These are phyloP conservation scores for Marchantia polymorpha DNA, from an alignment of 225 moss, liverwort and hornwort genomes.

Conservation along the genomic window DNA sequence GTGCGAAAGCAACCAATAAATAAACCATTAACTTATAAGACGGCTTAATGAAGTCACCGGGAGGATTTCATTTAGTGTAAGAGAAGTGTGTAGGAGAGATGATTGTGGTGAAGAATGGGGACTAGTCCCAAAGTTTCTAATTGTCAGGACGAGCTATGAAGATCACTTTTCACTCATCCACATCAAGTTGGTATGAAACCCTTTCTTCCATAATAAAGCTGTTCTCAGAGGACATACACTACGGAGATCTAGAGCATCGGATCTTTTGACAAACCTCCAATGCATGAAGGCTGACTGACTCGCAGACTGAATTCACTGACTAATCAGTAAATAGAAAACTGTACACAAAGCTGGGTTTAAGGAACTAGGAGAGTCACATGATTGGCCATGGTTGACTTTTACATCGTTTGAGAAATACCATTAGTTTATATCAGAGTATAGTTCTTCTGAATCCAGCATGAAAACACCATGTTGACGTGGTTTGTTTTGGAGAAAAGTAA, in stretches of 20 bases:
- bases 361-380: constrained; percentile 2
- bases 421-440: neutral
- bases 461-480: neutral
- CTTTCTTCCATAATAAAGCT: neutral
- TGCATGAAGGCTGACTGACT: constrained; percentile 5
- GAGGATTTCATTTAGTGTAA: neutral
- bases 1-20: neutral
- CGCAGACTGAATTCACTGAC: constrained; percentile 1
- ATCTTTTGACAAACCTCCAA: neutral
- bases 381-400: constrained; percentile 11
- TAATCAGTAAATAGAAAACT: neutral
- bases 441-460: neutral
- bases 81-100: neutral
- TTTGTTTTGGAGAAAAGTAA: neutral
- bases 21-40: neutral
- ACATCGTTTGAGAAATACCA: neutral
- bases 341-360: neutral
- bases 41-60: neutral
- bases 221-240: neutral
- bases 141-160: neutral
- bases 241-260: constrained; percentile 14
- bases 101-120: constrained; percentile 1
- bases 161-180: neutral
- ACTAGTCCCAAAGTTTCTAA: neutral
- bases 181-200: neutral